Conservation (phyloP, 2,329 filamentous ascomycete species). For the Cladosporium oxysporum region DNA sequence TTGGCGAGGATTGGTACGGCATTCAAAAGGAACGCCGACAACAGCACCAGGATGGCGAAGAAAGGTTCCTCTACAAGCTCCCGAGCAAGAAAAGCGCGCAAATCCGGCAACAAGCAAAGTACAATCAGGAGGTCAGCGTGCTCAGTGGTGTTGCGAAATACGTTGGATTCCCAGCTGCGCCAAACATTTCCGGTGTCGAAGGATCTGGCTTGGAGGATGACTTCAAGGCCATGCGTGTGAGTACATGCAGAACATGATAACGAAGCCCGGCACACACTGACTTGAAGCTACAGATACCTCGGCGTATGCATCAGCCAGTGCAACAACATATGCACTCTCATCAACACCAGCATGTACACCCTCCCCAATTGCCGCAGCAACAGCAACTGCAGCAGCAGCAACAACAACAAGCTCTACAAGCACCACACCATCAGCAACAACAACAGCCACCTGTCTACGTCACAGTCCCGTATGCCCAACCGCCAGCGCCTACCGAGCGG, state of each 20-base stretch:
- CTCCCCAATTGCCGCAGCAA: conserved; percentile 22
- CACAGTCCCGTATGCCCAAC: neutral
- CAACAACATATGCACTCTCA: conserved; percentile 5
- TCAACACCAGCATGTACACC: conserved; percentile 22
- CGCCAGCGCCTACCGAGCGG: conserved; percentile 32
- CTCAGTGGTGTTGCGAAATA: conserved; percentile 91
- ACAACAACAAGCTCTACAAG: neutral
- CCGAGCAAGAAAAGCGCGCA: conserved; percentile 75
- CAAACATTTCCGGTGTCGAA: conserved; percentile 73
- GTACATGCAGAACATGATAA: conserved; percentile 38
- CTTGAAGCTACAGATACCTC: conserved; percentile 28
- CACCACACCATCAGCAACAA: neutral
- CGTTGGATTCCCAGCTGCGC: conserved; percentile 94
- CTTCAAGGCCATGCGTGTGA: conserved; percentile 83
- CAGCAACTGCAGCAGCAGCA: conserved; percentile 22
- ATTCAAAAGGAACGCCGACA: conserved; percentile 86
- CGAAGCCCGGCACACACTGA: neutral
- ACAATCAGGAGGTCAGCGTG: conserved; percentile 92
- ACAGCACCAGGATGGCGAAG: conserved; percentile 70
- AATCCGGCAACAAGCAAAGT: conserved; percentile 80
- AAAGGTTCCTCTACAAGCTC: conserved; percentile 80
- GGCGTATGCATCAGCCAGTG: conserved; percentile 25
- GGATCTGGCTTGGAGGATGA: conserved; percentile 79
- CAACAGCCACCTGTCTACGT: conserved; percentile 5
- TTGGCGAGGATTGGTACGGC: conserved; percentile 89